phyloP scores from a whole-genome alignment of 345 rosid genomes.

The Syzygium grande region DNA sequence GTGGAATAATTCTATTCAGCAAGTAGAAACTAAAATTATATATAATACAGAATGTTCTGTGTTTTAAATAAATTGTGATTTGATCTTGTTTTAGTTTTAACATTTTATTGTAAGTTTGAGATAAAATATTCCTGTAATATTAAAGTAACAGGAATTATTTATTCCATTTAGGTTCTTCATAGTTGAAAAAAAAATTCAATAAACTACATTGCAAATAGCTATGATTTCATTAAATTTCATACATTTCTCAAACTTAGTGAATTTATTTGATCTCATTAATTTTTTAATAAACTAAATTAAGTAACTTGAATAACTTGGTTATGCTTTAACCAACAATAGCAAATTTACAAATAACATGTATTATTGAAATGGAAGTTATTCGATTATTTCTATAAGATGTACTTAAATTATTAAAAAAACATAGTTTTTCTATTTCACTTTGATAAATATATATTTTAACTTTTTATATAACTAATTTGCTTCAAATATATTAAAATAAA shows the following conservation, averaged over 20 bases:
- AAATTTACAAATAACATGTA: not conserved
- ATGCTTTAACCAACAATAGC: not conserved
- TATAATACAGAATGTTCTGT: too few relatives aligned
- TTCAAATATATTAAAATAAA: too few relatives aligned
- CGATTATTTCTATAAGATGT: too few relatives aligned
- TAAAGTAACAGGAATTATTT: not conserved
- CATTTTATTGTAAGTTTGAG: not conserved
- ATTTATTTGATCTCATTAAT: too few relatives aligned
- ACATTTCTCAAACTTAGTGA: not conserved
- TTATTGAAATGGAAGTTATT: not conserved
- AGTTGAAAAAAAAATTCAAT: not conserved
- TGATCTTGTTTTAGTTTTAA: not conserved
- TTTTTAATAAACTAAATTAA: not conserved
- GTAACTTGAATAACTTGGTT: not conserved
- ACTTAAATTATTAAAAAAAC: too few relatives aligned
- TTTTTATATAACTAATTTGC: too few relatives aligned
- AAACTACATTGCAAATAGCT: not conserved
- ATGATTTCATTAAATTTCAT: too few relatives aligned
- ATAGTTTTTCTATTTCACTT: not conserved
- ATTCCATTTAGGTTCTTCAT: not conserved
- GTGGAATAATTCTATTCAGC: not conserved
- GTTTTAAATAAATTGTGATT: too few relatives aligned
- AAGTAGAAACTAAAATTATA: too few relatives aligned
- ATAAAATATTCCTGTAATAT: not conserved
- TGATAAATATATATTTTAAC: not conserved